Conservation (phyloP, 192 early-diverging fungal genomes). For the Entomortierella parvispora region DNA sequence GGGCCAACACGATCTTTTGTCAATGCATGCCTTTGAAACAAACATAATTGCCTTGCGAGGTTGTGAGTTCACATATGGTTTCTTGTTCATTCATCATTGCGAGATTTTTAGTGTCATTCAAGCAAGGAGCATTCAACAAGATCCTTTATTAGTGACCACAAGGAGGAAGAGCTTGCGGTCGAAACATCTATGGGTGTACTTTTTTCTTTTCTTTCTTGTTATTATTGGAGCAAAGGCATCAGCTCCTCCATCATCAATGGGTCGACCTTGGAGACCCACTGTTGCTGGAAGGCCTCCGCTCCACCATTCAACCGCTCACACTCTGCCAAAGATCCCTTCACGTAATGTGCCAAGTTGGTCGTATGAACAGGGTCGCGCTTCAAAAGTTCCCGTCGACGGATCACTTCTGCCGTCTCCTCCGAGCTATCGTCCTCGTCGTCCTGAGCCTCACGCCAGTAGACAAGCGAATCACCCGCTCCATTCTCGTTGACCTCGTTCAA, state of each 20-base stretch:
- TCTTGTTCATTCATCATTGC: no score
- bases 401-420: constrained; percentile 61
- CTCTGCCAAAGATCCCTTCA: constrained; percentile 61
- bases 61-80: no score
- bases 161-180: no score
- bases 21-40: no score
- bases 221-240: constrained; percentile 37
- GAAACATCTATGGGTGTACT: no score
- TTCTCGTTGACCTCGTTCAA: constrained; percentile 68
- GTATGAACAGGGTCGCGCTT: constrained; percentile 69
- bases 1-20: no score
- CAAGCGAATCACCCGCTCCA: constrained; percentile 69
- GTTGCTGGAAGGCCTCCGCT: constrained; percentile 44
- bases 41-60: no score
- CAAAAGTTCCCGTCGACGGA: constrained; percentile 61
- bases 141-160: no score
- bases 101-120: no score
- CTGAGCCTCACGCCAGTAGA: constrained; percentile 64
- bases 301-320: constrained; percentile 64
- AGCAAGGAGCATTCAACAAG: no score
- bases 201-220: no score
- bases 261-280: constrained; percentile 59
- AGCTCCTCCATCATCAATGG: constrained; percentile 37
- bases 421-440: constrained; percentile 61
- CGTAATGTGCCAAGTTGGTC: constrained; percentile 59